A percentile compares a stretch with the other conserved stretches of the same genome.
These are phyloP conservation scores for Gomphus sp. DNA, from an alignment of 1,284 basidiomycete species.

Conservation along the genomic window DNA sequence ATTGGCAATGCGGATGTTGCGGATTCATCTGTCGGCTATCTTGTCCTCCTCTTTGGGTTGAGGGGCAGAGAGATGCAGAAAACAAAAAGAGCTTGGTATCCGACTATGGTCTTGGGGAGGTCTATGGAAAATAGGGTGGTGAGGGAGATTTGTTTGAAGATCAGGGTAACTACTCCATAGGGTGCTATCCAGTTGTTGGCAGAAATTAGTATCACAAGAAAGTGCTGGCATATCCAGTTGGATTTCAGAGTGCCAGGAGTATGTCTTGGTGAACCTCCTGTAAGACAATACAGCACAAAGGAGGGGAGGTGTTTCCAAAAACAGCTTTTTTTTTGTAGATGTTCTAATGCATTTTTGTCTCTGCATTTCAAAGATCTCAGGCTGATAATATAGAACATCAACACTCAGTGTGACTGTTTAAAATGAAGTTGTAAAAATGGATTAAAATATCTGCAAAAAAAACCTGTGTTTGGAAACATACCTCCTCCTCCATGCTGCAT, in stretches of 20 bases:
- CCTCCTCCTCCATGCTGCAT: too few relatives aligned
- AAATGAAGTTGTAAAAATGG: too few relatives aligned
- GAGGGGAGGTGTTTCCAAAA: not conserved
- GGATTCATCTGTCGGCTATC: not conserved
- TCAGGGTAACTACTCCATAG: not conserved
- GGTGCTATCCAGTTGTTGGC: not conserved
- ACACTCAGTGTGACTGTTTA: constrained; percentile 1
- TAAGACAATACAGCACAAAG: not conserved
- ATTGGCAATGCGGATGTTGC: constrained; percentile 9
- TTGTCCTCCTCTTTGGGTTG: not conserved
- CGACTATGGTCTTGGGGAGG: not conserved
- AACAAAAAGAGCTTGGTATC: constrained; percentile 7
- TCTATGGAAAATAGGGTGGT: too few relatives aligned
- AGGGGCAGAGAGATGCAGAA: constrained; percentile 1
- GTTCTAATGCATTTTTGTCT: not conserved
- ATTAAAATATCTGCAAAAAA: too few relatives aligned
- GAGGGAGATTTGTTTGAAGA: too few relatives aligned
- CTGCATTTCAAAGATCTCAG: not conserved
- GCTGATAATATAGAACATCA: not conserved
- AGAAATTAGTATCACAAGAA: constrained; percentile 1
- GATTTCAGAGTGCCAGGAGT: not conserved
- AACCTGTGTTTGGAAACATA: too few relatives aligned
- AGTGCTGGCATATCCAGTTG: not conserved
- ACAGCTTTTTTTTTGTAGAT: not conserved
- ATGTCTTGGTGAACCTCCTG: not conserved